Evolutionary conservation across 2,329 filamentous ascomycete species (phyloP).

Genomic region (Penicillium corylophilum): DNA sequence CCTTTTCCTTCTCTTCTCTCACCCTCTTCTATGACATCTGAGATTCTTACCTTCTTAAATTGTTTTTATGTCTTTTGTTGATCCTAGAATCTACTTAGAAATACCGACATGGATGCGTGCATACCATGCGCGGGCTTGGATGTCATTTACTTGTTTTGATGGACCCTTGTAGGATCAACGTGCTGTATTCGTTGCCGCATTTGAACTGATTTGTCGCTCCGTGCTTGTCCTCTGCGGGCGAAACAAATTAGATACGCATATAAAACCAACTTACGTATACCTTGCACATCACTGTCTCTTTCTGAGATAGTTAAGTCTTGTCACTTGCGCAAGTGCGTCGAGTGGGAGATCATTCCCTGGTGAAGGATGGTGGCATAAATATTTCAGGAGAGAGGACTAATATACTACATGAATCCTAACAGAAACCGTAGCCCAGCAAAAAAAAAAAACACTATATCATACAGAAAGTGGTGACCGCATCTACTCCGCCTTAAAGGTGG

Average conservation of each 20-base stretch:
- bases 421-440: neutral
- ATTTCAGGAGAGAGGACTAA: neutral
- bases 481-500: slow-evolving; percentile 31
- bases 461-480: slow-evolving; percentile 5
- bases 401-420: neutral
- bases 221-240: neutral
- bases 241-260: too few species aligned
- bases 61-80: neutral
- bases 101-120: neutral
- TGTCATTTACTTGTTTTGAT: neutral
- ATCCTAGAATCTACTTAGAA: neutral
- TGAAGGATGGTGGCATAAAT: neutral
- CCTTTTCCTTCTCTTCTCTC: slow-evolving; percentile 10
- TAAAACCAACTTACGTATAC: too few species aligned
- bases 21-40: slow-evolving; percentile 6
- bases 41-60: slow-evolving; percentile 2
- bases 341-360: neutral
- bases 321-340: neutral
- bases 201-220: neutral
- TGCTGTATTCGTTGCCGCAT: neutral
- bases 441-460: slow-evolving; percentile 7
- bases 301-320: neutral
- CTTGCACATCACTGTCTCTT: neutral
- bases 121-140: neutral
- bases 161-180: neutral